phyloP scores from a whole-genome alignment of 2,329 filamentous ascomycete species.

The Diaporthe sp. region DNA sequence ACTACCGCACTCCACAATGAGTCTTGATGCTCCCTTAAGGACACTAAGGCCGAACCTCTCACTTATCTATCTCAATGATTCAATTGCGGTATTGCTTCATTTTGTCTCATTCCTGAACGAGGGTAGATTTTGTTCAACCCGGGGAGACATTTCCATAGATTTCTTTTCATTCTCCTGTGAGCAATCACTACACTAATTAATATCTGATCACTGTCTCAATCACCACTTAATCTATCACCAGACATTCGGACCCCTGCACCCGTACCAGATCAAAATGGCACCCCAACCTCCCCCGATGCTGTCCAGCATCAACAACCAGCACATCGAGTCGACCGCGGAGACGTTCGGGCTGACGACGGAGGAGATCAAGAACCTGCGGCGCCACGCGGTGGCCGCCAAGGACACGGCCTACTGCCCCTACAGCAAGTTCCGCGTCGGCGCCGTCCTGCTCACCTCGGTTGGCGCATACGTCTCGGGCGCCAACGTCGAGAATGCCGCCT shows the following conservation, averaged over 20 bases:
- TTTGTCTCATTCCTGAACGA: slow-evolving; percentile 15
- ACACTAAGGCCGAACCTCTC: not conserved
- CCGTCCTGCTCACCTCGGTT: slow-evolving; percentile 74
- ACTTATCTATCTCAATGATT: not conserved
- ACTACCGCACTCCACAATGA: slow-evolving; percentile 31
- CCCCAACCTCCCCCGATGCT: slow-evolving; percentile 42
- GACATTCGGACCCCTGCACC: not conserved
- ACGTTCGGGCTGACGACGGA: slow-evolving; percentile 66
- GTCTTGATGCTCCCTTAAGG: not conserved
- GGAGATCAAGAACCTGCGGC: slow-evolving; percentile 76
- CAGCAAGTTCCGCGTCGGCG: slow-evolving; percentile 91
- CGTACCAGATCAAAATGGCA: slow-evolving; percentile 33
- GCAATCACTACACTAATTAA: not conserved
- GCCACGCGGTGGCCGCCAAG: slow-evolving; percentile 79
- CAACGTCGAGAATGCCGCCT: slow-evolving; percentile 93
- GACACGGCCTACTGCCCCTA: slow-evolving; percentile 90
- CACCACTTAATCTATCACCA: slow-evolving; percentile 8
- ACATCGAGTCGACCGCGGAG: slow-evolving; percentile 51
- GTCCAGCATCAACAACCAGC: slow-evolving; percentile 44
- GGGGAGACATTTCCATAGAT: not conserved
- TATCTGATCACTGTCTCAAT: not conserved
- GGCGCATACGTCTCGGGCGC: slow-evolving; percentile 76
- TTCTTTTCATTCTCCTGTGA: not conserved
- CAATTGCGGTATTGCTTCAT: slow-evolving; percentile 17
- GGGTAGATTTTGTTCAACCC: not conserved